Evolutionary conservation across 2,329 filamentous ascomycete species (phyloP), one percentile per base, ranked within the genome.

Genomic region (Diaporthe sp.): DNA sequence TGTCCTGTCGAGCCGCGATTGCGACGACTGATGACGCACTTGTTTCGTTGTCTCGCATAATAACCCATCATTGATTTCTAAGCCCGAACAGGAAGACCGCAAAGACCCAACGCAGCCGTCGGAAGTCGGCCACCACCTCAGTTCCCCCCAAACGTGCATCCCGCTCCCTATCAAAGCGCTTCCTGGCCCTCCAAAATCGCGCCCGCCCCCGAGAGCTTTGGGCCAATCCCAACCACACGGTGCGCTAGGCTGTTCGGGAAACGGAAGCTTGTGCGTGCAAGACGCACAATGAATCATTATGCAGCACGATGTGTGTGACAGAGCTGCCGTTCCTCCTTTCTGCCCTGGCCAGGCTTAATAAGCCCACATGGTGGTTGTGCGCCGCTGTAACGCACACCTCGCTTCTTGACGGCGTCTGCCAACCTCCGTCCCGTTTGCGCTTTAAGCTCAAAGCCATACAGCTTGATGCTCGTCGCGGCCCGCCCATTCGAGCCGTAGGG

Each of bases 11-110:
- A 67, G 46, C 46, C 7, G 46, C 46, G 19, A 51, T 68, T 46
- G 62, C 62, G 46, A 58, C 68, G 46, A 44, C 59, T 44, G 70
- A 72, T 72, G 71, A 73, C 71, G 71, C 58, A 73, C 71, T 73
- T 53, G 58, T 55, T 51, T 73, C 46, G 71, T 44, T 65, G 70
- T 57, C 46, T 28, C 55, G 46, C 65, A 69, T 42, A 55, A 42
- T 53, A 25, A 69, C 19, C 59, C 6, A 10, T 55, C 12, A 17
- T 57, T 51, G 71, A 73, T 73, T 73, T 65, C 71, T 73, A 73
- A 65, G 70, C 70, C 59, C 37, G 28, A 22, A 28, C 13, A 28
- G 19, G 62, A 67, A 49, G 25, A 67, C 44, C 28, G 17, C 59
- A 34, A 31, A 22, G 4, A 8, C 34, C 59, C 62, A 51, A 25